Evolutionary conservation across 2,329 filamentous ascomycete species (phyloP).

Genomic region (Aspergillus chevalieri): DNA sequence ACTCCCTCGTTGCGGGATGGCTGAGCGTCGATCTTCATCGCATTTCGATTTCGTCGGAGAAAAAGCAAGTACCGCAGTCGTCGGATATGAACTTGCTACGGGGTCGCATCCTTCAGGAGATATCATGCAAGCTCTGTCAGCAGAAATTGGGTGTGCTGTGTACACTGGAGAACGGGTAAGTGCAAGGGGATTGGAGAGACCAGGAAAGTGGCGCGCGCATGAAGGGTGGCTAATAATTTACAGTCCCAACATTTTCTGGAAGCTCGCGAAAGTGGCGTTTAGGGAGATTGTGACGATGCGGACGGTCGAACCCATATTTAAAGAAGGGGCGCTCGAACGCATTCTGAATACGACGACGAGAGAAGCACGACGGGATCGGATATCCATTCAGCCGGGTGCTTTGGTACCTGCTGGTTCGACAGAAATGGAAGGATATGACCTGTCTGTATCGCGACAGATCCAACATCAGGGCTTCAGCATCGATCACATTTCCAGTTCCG

Average conservation of each 20-base stretch:
- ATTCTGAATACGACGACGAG: constrained; percentile 20
- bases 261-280: constrained; percentile 33
- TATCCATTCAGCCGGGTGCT: constrained; percentile 14
- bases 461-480: constrained; percentile 32
- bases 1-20: constrained; percentile 32
- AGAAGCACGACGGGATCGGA: constrained; percentile 16
- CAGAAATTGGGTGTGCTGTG: constrained; percentile 33
- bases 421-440: constrained; percentile 12
- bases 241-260: constrained; percentile 36
- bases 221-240: constrained; percentile 2
- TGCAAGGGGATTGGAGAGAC: constrained; percentile 2
- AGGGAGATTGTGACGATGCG: constrained; percentile 36
- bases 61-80: constrained; percentile 30
- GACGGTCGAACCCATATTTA: constrained; percentile 30
- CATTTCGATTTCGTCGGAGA: constrained; percentile 30
- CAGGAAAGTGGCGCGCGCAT: background rate
- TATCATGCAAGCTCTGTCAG: constrained; percentile 33
- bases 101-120: constrained; percentile 31
- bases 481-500: constrained; percentile 33
- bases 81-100: constrained; percentile 31
- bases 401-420: constrained; percentile 16
- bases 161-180: constrained; percentile 31
- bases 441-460: constrained; percentile 28
- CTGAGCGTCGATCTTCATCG: constrained; percentile 34
- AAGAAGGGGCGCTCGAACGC: constrained; percentile 27